Evolutionary conservation across 2,329 filamentous ascomycete genomes (phyloP).

Genomic region (Talaromyces sp.): DNA sequence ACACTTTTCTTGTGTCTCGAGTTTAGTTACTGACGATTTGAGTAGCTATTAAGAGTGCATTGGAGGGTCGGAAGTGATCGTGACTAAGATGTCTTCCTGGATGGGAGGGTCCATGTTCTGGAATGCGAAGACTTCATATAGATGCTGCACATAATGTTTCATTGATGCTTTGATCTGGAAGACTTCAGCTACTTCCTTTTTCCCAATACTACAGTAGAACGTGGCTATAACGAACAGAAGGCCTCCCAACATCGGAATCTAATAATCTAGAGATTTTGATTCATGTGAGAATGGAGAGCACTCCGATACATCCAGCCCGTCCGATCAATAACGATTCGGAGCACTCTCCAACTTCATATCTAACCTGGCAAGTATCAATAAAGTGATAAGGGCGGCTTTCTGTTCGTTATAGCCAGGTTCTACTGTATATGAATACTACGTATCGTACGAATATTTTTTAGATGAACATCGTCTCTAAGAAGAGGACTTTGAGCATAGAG

Average conservation of each 20-base stretch:
- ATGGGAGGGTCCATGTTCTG: neutral
- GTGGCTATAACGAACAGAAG: no score
- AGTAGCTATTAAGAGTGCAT: slow-evolving; percentile 20
- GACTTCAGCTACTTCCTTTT: neutral
- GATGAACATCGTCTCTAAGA: neutral
- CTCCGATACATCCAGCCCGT: no score
- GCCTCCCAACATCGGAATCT: no score
- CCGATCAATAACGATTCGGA: no score
- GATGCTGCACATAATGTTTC: slow-evolving; percentile 5
- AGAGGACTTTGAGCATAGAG: neutral
- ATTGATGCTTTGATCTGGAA: neutral
- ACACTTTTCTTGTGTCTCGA: neutral
- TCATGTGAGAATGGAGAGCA: no score
- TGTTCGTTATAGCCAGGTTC: no score
- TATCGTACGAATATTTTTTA: neutral
- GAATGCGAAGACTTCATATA: neutral
- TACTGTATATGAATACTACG: neutral
- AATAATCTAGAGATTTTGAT: no score
- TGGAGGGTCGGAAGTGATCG: slow-evolving; percentile 17
- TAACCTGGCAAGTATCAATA: no score
- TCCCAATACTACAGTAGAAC: no score
- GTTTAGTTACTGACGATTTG: neutral
- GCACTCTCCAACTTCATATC: no score
- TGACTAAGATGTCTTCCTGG: neutral
- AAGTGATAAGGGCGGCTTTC: no score